Percentiles rank a stretch among this genome's conserved stretches.
These are phyloP conservation scores for Pleoardoris graminearum DNA, from an alignment of 2,329 filamentous ascomycete genomes.

Conservation along the genomic window DNA sequence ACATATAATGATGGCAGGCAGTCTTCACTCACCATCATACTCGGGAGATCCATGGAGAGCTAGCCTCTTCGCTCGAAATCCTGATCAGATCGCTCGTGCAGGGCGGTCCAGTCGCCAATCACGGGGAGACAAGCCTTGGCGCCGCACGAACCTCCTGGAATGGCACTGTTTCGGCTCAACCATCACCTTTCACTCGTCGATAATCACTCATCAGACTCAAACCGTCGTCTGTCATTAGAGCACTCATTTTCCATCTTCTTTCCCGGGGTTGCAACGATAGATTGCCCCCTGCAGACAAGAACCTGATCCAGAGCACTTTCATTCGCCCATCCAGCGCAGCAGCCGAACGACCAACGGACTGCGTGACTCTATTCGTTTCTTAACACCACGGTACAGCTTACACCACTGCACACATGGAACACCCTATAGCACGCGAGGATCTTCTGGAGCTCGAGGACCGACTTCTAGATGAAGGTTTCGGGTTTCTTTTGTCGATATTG, in stretches of 20 bases:
- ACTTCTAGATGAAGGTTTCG: slow-evolving; percentile 5
- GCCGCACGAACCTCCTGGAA: slow-evolving; percentile 9
- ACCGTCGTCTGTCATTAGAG: not conserved
- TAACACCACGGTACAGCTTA: not conserved
- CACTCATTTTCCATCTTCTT: not conserved
- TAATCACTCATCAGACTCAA: not conserved
- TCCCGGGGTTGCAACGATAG: not conserved
- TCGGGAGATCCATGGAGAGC: not conserved
- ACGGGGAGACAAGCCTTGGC: not conserved
- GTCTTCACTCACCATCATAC: not conserved
- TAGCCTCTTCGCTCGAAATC: not conserved
- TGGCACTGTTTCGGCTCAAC: slow-evolving; percentile 5
- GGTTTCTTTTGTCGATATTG: slow-evolving; percentile 4
- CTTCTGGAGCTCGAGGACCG: slow-evolving; percentile 1
- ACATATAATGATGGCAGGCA: not conserved
- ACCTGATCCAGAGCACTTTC: not conserved
- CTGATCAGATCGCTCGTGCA: slow-evolving; percentile 2
- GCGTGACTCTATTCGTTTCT: not conserved
- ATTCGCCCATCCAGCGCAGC: slow-evolving; percentile 2
- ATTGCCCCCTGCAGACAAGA: not conserved
- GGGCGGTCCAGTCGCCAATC: slow-evolving; percentile 6
- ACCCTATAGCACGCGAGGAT: slow-evolving; percentile 1
- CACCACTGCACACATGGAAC: not conserved
- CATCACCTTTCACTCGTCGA: slow-evolving; percentile 1
- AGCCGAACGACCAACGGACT: not conserved